Evolutionary conservation across 148 eudicot species (phyloP), one percentile per base, ranked within the genome.

Genomic region (Diospyros kaki): DNA sequence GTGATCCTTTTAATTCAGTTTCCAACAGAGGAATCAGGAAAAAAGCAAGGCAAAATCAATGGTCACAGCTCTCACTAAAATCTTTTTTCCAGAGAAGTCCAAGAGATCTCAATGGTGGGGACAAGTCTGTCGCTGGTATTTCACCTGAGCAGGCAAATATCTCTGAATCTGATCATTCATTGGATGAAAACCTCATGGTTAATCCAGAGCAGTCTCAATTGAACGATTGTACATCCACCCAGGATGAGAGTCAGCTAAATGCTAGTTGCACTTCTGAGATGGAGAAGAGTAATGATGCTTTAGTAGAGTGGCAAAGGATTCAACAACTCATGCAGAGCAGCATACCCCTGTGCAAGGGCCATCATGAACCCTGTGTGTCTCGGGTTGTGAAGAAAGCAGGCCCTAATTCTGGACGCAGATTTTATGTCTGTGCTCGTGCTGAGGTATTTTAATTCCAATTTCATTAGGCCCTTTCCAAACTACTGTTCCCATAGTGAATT

Each of bases 341-440:
- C 80, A 87, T 93, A 69, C 98, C 98, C 66, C 84, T 88, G 63
- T 95, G 97, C 83, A 87, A 90, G 81, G 99, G 99, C 58, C 99
- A 95, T 76, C 76, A 50, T 46, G 99, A 93, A 84, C 90, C 93
- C 48, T 92, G 96, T 85, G 91, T 93, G 75, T 67, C 94, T 68
- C 88, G 98, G 70, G 87, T 95, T 40, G 99, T 95, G 78, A 95
- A 90, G 83, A 95, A 95, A 80, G 84, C 87, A 10, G 99, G 99
- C 28, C 91, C 91, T 10, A 92, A 81, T 77, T 87, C 86, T 80
- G 99, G 99, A 44, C 89, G 90, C 73, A 86, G 90, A 69, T 95
- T 95, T 82, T 95, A 90, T 80, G 94, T 87, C 69, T 95, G 99
- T 80, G 96, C 97, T 64, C 99, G 97, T 58, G 90, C 89, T 78